Evolutionary conservation across 257 asterid genomes (phyloP).

Genomic region (Datura wrightii): DNA sequence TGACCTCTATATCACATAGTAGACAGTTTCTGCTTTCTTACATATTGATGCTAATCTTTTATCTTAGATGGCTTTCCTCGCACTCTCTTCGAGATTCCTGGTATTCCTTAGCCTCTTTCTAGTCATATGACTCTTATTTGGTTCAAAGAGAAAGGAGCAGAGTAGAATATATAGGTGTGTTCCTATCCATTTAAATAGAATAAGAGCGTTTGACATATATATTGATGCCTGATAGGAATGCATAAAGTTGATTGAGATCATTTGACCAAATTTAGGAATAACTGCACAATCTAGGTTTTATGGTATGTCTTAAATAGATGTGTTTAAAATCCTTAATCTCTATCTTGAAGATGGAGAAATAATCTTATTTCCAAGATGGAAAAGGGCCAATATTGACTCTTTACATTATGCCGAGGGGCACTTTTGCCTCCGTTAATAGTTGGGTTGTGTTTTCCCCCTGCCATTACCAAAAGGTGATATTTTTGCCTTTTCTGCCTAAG

Average conservation of each 20-base stretch:
- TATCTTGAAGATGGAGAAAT: background rate
- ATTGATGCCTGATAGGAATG: too few species aligned
- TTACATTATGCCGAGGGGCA: too few species aligned
- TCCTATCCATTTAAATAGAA: background rate
- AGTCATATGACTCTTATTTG: constrained; percentile 49
- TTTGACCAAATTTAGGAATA: background rate
- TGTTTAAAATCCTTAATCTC: too few species aligned
- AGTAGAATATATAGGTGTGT: background rate
- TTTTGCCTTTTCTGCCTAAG: background rate
- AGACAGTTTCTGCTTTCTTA: constrained; percentile 50
- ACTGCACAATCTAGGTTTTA: background rate
- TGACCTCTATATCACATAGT: constrained; percentile 45
- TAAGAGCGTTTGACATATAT: background rate
- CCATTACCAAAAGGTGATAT: background rate
- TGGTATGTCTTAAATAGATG: background rate
- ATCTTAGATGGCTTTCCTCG: constrained; percentile 40
- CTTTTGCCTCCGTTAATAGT: too few species aligned
- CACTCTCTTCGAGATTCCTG: constrained; percentile 40
- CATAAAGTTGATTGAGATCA: background rate
- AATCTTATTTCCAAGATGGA: background rate
- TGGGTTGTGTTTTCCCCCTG: background rate
- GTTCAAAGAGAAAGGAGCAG: background rate
- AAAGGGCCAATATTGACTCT: too few species aligned
- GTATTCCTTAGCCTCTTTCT: constrained; percentile 38
- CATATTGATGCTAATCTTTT: constrained; percentile 42